Conservation (phyloP, 345 rosid species). For the Barbarea vulgaris region DNA sequence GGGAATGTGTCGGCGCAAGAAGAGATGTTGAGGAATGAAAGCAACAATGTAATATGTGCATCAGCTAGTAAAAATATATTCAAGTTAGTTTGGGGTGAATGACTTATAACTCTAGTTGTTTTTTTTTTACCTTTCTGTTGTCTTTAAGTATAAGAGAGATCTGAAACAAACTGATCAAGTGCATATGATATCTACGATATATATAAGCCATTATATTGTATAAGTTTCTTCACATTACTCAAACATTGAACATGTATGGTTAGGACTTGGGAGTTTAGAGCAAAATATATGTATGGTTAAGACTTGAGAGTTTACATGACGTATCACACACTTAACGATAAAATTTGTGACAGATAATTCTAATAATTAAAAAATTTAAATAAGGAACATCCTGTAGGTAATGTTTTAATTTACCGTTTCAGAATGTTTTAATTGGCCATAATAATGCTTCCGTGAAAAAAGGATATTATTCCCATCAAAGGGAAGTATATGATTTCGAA, state of each 20-base stretch:
- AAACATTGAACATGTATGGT: neutral
- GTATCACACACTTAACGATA: no score
- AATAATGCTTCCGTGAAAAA: neutral
- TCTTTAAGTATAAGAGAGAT: neutral
- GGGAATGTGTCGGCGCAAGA: slow-evolving; percentile 28
- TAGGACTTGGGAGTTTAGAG: no score
- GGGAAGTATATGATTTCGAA: neutral
- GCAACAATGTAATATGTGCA: slow-evolving; percentile 26
- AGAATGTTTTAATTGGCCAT: no score
- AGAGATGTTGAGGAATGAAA: slow-evolving; percentile 30
- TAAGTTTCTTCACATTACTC: neutral
- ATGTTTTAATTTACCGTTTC: no score
- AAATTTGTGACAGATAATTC: no score
- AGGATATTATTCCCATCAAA: neutral
- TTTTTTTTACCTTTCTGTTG: neutral
- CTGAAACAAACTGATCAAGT: neutral
- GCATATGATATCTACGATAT: no score
- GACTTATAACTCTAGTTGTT: neutral
- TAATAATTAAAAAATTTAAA: no score
- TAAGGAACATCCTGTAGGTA: no score
- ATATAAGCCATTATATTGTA: neutral
- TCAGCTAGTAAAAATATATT: slow-evolving; percentile 36
- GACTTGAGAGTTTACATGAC: no score
- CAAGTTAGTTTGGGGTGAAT: slow-evolving; percentile 31
- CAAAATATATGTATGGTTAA: no score